These are phyloP conservation scores for Pezicula radicicola DNA, from an alignment of 2,329 filamentous ascomycete genomes.

Conservation along the genomic window DNA sequence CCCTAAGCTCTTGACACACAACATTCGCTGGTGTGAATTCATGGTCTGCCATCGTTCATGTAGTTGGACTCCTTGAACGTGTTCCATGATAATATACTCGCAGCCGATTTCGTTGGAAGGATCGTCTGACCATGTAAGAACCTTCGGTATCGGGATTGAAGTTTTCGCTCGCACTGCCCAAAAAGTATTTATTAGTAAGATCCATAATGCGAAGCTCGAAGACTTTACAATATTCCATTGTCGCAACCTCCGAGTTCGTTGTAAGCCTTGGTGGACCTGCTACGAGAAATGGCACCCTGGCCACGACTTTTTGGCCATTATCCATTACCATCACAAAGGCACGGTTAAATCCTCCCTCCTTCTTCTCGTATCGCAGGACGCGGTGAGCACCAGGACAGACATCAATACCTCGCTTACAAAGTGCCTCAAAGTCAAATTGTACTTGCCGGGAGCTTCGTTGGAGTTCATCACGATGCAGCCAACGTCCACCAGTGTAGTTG, in stretches of 20 bases:
- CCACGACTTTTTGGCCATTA: constrained; percentile 34
- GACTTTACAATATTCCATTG: constrained; percentile 36
- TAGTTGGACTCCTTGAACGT: constrained; percentile 30
- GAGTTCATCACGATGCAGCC: constrained; percentile 34
- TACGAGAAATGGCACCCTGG: constrained; percentile 36
- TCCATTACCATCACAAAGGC: constrained; percentile 39
- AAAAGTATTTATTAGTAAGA: constrained; percentile 26
- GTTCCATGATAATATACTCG: constrained; percentile 38
- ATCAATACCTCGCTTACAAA: constrained; percentile 33
- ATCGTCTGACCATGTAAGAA: constrained; percentile 21
- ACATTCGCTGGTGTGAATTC: constrained; percentile 24
- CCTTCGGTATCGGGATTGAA: constrained; percentile 18
- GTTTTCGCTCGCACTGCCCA: constrained; percentile 25
- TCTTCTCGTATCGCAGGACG: constrained; percentile 35
- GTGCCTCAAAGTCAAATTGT: constrained; percentile 35
- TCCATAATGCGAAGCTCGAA: constrained; percentile 4
- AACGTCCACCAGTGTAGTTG: constrained; percentile 32
- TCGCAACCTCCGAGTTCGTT: constrained; percentile 42
- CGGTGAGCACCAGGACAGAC: constrained; percentile 31
- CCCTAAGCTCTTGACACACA: constrained; percentile 12
- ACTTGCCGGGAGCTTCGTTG: constrained; percentile 34
- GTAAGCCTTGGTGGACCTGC: constrained; percentile 33
- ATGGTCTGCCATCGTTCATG: constrained; percentile 30
- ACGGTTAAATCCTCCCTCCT: constrained; percentile 41
- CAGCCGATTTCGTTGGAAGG: constrained; percentile 28